phyloP scores from a whole-genome alignment of 2,329 filamentous ascomycete genomes.

The Xylogone sp. region DNA sequence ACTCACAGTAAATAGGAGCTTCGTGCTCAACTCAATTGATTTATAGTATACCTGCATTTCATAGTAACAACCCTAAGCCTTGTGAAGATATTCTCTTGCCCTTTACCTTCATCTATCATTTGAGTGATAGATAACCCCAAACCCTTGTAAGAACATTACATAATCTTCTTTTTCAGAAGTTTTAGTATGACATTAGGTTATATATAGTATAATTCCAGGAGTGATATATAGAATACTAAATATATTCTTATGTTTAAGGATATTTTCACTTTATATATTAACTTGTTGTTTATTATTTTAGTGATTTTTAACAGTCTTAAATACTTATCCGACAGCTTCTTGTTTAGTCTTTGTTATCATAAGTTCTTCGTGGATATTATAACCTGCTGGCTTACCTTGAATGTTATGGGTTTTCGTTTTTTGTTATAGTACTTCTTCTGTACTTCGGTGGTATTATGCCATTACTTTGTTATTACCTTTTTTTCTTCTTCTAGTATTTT shows the following conservation, averaged over 20 bases:
- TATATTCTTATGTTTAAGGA: background rate
- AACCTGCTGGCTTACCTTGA: background rate
- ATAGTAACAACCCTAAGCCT: too few species aligned
- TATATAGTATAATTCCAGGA: too few species aligned
- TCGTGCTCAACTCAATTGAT: too few species aligned
- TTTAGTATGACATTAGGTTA: too few species aligned
- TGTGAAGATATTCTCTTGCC: too few species aligned
- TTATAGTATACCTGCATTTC: too few species aligned
- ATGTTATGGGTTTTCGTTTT: constrained; percentile 1
- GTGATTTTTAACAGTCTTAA: background rate
- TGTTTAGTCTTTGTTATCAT: background rate
- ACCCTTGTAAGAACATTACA: too few species aligned
- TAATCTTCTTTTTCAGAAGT: too few species aligned
- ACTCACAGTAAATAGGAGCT: too few species aligned
- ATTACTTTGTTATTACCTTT: background rate
- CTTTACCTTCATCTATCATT: too few species aligned
- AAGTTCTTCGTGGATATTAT: constrained; percentile 2
- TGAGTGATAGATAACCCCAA: too few species aligned
- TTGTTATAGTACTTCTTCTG: constrained; percentile 2
- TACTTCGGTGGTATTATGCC: background rate
- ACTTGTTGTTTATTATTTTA: background rate
- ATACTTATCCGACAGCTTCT: background rate
- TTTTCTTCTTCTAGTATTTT: background rate
- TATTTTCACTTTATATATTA: background rate
- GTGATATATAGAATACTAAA: background rate